Conservation (phyloP, 139 green algal genomes). For the Picochlorum sp. region DNA sequence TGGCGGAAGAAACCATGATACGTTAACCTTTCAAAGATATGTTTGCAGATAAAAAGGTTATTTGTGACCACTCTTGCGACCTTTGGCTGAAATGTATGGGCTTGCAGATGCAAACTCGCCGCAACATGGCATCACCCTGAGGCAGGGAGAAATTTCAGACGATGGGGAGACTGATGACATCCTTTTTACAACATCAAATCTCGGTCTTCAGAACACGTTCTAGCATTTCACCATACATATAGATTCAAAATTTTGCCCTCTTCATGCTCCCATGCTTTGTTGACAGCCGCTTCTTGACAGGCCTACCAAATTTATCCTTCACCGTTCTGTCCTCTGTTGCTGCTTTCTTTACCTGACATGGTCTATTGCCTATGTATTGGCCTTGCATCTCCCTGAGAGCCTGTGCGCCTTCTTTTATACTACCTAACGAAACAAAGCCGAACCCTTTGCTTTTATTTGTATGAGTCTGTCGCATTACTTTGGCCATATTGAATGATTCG, state of each 20-base stretch:
- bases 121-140: no score
- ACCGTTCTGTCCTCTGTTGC: conserved; percentile 59
- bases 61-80: no score
- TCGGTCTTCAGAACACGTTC: no score
- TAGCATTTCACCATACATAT: background rate
- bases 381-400: conserved; percentile 75
- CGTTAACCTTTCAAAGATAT: no score
- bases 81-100: no score
- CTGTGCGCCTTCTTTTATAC: conserved; percentile 68
- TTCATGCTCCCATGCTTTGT: background rate
- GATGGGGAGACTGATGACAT: no score
- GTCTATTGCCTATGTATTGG: conserved; percentile 87
- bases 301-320: conserved; percentile 6
- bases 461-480: conserved; percentile 68
- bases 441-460: conserved; percentile 83
- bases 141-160: no score
- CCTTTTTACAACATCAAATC: no score
- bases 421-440: conserved; percentile 86
- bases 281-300: conserved; percentile 13
- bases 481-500: conserved; percentile 79
- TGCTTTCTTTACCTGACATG: conserved; percentile 70
- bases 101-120: no score
- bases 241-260: background rate
- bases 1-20: no score
- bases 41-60: no score